Conservation (phyloP, 495 filamentous ascomycete species). For the Xylona heveae region DNA sequence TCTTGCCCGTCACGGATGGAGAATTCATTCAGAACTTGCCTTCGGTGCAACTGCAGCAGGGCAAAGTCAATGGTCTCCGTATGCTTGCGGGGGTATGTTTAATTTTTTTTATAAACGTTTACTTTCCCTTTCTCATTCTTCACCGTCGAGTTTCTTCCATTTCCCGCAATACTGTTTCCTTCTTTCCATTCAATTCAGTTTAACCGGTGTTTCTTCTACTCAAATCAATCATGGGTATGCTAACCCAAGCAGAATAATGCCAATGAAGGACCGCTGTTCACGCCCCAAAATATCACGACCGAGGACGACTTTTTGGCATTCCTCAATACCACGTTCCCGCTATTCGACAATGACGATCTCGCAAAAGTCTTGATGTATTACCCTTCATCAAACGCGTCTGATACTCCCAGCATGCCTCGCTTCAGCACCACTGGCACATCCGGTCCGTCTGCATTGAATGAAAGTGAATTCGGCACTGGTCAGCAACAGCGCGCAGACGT, state of each 20-base stretch:
- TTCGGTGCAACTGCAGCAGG: no score
- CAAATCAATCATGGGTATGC: conserved; percentile 1
- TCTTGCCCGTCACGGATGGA: conserved; percentile 42
- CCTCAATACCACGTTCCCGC: conserved; percentile 25
- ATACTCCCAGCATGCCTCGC: conserved; percentile 7
- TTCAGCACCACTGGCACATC: conserved; percentile 26
- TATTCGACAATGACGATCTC: conserved; percentile 24
- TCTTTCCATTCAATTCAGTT: no score
- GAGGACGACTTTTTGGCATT: conserved; percentile 21
- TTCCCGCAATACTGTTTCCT: no score
- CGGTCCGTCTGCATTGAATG: conserved; percentile 25
- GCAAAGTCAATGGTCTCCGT: conserved; percentile 26
- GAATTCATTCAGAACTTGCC: conserved; percentile 30
- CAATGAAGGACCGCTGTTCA: conserved; percentile 30
- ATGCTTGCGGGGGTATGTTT: conserved; percentile 26
- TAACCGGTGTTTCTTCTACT: no score
- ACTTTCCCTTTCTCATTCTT: conserved; percentile 1
- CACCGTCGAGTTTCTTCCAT: no score
- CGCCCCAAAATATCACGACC: conserved; percentile 27
- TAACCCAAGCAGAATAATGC: conserved; percentile 22
- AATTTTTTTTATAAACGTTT: not conserved
- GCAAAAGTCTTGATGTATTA: conserved; percentile 24
- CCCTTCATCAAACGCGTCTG: conserved; percentile 13
- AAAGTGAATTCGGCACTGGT: conserved; percentile 23
- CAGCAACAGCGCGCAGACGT: conserved; percentile 27